Base-by-base conservation (phyloP, 768 basidiomycete species). In the Hygrocybe coccinea region DNA sequence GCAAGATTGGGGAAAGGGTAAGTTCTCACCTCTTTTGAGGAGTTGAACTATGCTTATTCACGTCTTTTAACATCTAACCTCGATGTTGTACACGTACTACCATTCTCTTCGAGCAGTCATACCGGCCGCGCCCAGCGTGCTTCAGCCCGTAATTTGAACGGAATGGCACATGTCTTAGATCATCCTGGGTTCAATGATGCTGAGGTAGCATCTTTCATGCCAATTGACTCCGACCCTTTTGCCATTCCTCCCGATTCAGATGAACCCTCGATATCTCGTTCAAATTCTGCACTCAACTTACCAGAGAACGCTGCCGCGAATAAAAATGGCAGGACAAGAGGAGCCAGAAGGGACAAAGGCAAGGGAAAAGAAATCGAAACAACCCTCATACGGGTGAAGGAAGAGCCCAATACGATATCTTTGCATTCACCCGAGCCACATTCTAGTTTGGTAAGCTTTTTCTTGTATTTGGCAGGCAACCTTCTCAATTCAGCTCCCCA, bases 1-100 rank as follows among this genome's bases (percentile, higher is more conserved):
- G 76, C 85, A 64, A 79, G 87, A 71, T 70, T 81, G 59, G 85
- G 87, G 70, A 86, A 86, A 78, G 78, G 80, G 89, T 87, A 70
- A 69, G 84, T 79, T 64, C 65, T 46, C 47, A 56, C 49, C 9
- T 17, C 1, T 29, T 22, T 48, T 24, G 15, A 21, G 29, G 19
- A 24, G 11, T 38, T n/a, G 9, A 17, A 48, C 35, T n/a, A 24
- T 25, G 10, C 21, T 36, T 25, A 35, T 35, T 17, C 8, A 33
- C 43, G 14, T 54, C 12, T 19, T 37, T 24, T 55, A 15, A 24
- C 61, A 61, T 64, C 62, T 62, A 64, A 60, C 53, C 61, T 55
- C 49, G 39, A 49, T 59, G 45, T 64, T 57, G 50, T 50, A 39
- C 52, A 19, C 55, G 29, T 60, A 29, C 44, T 24, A 19, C 33